A percentile compares a stretch with the other conserved stretches of the same genome.
Conservation (phyloP, 2,329 filamentous ascomycete genomes). For the Lachnellula suecica region DNA sequence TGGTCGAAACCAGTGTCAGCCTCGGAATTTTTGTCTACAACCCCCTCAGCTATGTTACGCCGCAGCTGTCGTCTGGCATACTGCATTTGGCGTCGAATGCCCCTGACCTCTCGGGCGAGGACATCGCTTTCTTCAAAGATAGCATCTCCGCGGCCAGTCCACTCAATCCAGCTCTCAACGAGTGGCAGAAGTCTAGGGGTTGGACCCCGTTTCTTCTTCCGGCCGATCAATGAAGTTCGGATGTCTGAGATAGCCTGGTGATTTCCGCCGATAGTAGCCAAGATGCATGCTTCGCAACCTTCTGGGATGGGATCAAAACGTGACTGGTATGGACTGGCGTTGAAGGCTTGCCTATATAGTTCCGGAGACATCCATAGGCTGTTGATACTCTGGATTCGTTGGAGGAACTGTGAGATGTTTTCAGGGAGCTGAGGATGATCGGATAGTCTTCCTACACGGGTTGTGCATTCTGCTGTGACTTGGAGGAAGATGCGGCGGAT, state of each 20-base stretch:
- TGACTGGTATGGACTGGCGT: conserved; percentile 27
- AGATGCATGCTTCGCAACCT: conserved; percentile 52
- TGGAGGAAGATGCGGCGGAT: conserved; percentile 45
- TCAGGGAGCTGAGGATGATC: conserved; percentile 15
- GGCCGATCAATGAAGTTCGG: conserved; percentile 40
- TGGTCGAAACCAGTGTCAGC: conserved; percentile 4
- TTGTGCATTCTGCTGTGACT: conserved; percentile 42
- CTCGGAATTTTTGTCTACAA: not conserved
- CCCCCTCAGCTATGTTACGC: conserved; percentile 5
- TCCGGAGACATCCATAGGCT: conserved; percentile 34
- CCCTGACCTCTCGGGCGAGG: conserved; percentile 16
- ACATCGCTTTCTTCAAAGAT: conserved; percentile 7
- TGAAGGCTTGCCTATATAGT: conserved; percentile 37
- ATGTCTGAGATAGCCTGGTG: conserved; percentile 43
- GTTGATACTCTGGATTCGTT: conserved; percentile 18
- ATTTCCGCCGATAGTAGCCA: conserved; percentile 46
- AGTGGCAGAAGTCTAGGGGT: conserved; percentile 16
- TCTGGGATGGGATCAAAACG: conserved; percentile 31
- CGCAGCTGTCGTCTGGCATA: conserved; percentile 8
- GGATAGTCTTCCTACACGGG: conserved; percentile 29
- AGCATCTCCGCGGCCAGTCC: not conserved
- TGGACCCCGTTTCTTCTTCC: conserved; percentile 14
- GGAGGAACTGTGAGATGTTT: conserved; percentile 7
- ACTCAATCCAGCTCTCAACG: conserved; percentile 22
- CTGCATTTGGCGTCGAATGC: conserved; percentile 17